These are phyloP conservation scores for Ustilago hordei DNA, from an alignment of 1,284 basidiomycete species.

Conservation along the genomic window DNA sequence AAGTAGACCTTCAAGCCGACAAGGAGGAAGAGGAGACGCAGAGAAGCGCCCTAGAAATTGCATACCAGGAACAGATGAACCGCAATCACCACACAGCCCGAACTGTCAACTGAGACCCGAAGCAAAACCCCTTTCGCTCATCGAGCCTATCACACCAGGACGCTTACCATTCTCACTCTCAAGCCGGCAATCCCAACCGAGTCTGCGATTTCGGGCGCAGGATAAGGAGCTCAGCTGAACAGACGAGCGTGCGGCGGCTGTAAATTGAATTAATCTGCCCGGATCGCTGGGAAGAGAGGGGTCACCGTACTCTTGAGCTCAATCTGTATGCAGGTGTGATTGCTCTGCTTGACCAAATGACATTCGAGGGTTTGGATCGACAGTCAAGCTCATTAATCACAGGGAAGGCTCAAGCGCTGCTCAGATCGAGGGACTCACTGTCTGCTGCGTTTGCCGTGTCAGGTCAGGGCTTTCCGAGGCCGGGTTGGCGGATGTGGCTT, in stretches of 20 bases:
- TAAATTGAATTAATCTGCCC: neutral
- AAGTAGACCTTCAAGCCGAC: neutral
- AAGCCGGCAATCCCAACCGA: conserved; percentile 2
- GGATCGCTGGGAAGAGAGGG: conserved; percentile 12
- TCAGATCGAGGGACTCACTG: neutral
- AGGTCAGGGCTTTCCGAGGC: conserved; percentile 22
- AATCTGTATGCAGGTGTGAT: conserved; percentile 4
- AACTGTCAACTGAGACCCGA: conserved; percentile 6
- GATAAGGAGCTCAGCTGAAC: neutral
- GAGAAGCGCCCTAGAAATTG: conserved; percentile 33
- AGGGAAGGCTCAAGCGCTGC: neutral
- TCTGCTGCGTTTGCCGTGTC: neutral
- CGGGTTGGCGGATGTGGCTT: conserved; percentile 3
- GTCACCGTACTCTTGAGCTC: neutral
- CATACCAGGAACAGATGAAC: conserved; percentile 10
- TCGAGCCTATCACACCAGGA: neutral
- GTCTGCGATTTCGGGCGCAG: neutral
- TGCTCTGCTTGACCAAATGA: neutral
- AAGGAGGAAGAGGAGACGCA: conserved; percentile 4
- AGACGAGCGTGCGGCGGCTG: neutral
- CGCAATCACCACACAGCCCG: conserved; percentile 9
- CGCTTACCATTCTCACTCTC: neutral
- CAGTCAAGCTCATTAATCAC: neutral
- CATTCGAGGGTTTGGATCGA: conserved; percentile 4
- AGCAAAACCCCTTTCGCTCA: conserved; percentile 1